Evolutionary conservation across 768 basidiomycete species (phyloP).

Genomic region (Boletus speciosus): DNA sequence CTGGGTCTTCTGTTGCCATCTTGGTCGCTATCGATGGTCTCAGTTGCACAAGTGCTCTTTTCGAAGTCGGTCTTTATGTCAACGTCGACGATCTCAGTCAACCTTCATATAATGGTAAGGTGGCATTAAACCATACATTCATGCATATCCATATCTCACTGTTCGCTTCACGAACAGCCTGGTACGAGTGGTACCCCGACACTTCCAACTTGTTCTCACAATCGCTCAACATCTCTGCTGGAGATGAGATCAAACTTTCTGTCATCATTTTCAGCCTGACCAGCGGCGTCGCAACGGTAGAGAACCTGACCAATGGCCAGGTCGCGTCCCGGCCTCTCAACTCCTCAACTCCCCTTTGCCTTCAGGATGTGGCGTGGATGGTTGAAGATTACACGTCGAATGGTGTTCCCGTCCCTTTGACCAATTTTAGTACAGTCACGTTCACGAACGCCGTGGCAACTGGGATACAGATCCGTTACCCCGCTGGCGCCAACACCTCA

Average conservation of each 20-base stretch:
- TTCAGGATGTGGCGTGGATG: conserved; percentile 7
- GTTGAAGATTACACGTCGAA: background rate
- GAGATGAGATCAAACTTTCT: conserved; percentile 1
- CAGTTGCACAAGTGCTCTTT: background rate
- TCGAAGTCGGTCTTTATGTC: conserved; percentile 1
- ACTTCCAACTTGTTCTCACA: background rate
- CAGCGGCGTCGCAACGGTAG: background rate
- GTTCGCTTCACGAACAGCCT: background rate
- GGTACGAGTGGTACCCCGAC: conserved; percentile 7
- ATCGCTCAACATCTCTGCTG: background rate
- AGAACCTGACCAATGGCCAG: background rate
- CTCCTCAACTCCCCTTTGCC: background rate
- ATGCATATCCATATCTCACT: background rate
- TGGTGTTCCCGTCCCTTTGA: background rate
- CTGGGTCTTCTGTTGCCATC: background rate
- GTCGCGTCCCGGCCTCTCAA: background rate
- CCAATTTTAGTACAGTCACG: conserved; percentile 2
- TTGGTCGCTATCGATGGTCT: conserved; percentile 12
- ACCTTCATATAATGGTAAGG: conserved; percentile 1
- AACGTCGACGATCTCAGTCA: background rate
- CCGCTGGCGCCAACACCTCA: background rate
- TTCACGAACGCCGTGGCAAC: background rate
- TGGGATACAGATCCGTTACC: background rate
- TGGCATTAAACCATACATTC: background rate
- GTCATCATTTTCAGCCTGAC: background rate